Evolutionary conservation across 306 rosid genomes (phyloP).

Genomic region (Casuarina cunninghamiana): DNA sequence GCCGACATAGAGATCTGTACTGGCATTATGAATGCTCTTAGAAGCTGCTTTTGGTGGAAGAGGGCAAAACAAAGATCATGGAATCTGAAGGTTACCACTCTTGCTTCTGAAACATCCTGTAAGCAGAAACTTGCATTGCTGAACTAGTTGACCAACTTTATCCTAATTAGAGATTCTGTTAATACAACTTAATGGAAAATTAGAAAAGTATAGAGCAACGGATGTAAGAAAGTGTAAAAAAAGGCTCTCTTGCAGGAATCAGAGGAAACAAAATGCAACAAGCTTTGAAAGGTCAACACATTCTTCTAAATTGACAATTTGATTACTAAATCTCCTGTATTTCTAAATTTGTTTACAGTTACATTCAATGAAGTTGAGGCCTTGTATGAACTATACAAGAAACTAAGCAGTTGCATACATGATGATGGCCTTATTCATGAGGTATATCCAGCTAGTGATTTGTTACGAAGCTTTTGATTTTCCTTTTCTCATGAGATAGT

Average conservation of each 20-base stretch:
- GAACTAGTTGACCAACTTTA: neutral
- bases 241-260: no score
- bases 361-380: constrained; percentile 81
- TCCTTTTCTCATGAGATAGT: constrained; percentile 12
- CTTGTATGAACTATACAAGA: constrained; percentile 54
- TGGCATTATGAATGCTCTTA: constrained; percentile 22
- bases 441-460: constrained; percentile 42
- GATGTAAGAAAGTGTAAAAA: no score
- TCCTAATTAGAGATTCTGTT: neutral
- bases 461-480: neutral
- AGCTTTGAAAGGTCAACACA: neutral
- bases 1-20: no score
- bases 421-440: constrained; percentile 67
- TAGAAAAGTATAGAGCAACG: no score
- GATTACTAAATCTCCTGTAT: neutral
- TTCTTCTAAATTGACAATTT: neutral
- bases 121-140: constrained; percentile 32
- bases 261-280: no score
- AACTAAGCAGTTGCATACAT: constrained; percentile 54
- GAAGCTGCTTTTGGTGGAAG: constrained; percentile 46
- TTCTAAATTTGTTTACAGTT: constrained; percentile 45
- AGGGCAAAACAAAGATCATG: constrained; percentile 29
- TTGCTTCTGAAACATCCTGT: constrained; percentile 76
- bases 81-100: constrained; percentile 32
- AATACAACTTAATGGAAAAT: no score